These are phyloP conservation scores for Carex parvula DNA, from an alignment of 176 grass and related monocot species.

Conservation along the genomic window DNA sequence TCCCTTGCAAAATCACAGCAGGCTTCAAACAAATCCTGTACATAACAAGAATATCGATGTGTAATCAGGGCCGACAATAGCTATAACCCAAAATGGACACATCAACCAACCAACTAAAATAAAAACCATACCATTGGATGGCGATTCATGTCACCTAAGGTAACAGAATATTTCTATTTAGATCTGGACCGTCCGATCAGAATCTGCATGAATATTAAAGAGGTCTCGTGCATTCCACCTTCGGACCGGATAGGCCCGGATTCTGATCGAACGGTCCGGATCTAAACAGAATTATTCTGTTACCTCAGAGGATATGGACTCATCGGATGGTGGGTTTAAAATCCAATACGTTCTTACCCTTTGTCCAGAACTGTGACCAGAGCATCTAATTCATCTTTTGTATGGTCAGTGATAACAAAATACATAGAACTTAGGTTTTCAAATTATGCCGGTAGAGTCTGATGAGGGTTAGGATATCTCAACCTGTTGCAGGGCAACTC, in stretches of 20 bases:
- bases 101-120: no score
- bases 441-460: neutral
- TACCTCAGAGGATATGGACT: no score
- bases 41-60: neutral
- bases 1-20: constrained; percentile 77
- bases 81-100: neutral
- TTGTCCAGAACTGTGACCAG: neutral
- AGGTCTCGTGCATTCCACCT: no score
- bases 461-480: neutral
- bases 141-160: no score
- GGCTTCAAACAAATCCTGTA: constrained; percentile 80
- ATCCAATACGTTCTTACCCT: neutral
- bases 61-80: neutral
- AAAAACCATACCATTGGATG: no score
- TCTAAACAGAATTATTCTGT: no score
- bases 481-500: neutral
- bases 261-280: no score
- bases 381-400: neutral
- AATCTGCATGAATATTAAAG: no score
- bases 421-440: neutral
- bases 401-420: constrained; percentile 3
- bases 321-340: neutral
- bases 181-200: no score
- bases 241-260: no score
- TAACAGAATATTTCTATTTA: no score